Evolutionary conservation across 192 early-diverging fungal genomes (phyloP).

Genomic region (Coemansia erecta): DNA sequence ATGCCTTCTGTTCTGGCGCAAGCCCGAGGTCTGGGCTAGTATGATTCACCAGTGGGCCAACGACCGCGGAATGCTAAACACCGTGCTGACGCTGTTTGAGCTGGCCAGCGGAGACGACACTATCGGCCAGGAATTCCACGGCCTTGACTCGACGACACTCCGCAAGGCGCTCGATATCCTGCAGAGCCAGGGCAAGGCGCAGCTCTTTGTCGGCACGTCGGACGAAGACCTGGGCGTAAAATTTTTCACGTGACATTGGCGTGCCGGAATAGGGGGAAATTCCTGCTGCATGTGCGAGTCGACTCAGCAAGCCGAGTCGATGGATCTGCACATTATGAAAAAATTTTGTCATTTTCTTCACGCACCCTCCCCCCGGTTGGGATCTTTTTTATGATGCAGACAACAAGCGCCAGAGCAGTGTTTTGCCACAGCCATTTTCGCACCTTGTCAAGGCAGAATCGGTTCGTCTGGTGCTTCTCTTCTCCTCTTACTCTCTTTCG

Average conservation of each 20-base stretch:
- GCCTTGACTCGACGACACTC: conserved; percentile 67
- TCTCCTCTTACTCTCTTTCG: not conserved
- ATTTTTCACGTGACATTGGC: conserved; percentile 57
- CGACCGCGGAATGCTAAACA: conserved; percentile 71
- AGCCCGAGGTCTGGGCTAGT: conserved; percentile 87
- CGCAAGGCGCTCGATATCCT: conserved; percentile 77
- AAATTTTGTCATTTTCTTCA: conserved; percentile 2
- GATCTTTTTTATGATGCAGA: not conserved
- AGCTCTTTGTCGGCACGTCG: conserved; percentile 63
- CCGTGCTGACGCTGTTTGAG: conserved; percentile 86
- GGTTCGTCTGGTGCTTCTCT: too few relatives aligned
- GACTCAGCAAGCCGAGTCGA: conserved; percentile 1
- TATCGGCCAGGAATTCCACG: conserved; percentile 77
- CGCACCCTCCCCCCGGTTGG: not conserved
- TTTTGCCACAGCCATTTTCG: not conserved
- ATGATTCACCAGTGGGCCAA: conserved; percentile 80
- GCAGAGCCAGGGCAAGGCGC: conserved; percentile 77
- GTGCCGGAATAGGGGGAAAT: conserved; percentile 8
- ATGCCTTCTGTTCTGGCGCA: conserved; percentile 82
- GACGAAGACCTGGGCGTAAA: conserved; percentile 83
- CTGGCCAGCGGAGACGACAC: conserved; percentile 81
- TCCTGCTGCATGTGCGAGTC: not conserved
- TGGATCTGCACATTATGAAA: not conserved
- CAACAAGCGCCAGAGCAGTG: not conserved
- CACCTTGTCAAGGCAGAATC: not conserved